Base-by-base conservation (phyloP, 371 early-diverging fungal genomes). In the Fennellomyces sp. region DNA sequence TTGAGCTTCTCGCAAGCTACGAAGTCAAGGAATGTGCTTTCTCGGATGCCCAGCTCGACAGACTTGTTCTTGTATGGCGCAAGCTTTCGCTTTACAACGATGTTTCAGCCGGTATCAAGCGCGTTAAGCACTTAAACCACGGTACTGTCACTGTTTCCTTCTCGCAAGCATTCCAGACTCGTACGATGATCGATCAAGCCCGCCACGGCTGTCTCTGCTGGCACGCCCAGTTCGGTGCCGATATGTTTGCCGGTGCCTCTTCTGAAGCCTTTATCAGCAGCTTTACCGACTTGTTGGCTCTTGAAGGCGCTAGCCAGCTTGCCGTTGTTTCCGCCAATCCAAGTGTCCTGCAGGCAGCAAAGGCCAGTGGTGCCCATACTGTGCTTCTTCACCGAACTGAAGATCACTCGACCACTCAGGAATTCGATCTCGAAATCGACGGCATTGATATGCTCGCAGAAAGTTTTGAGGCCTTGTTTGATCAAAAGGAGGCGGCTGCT, bases 361-460 rank as follows among this genome's bases (percentile, higher is more conserved):
- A 72, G 35, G 49, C 52, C 4, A 42, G 64, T 36, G 78, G 78
- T 13, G 57, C 64, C 23, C 68, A 66, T 29, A 70, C 78, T 33
- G 72, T 78, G 11, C 60, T 59, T 23, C 53, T 78, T 50, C 63
- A 61, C 36, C 72, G 75, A 21, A 51, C 60, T 27, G 58, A 45
- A 17, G 28, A 39, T 54, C 47, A 26, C 17, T 41, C 30, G 6
- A 39, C 35, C 35, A 23, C 42, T n/a, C 11, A 23, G 21, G 47
- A 62, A 27, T 72, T 61, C 28, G 78, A 74, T 28, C 28, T 74
- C 25, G 59, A 69, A 29, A 58, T 72, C 30, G 72, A 72, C 42
- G 72, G 68, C 12, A 53, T 78, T 15, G 78, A 78, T 53, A 60
- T 74, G 38, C 70, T 78, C 27, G 74, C 78, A 56, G 74, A 78